A percentile compares a stretch with the other conserved stretches of the same genome.
phyloP scores from a whole-genome alignment of 2,329 filamentous ascomycete genomes.

The Ascochyta clinopodiicola region DNA sequence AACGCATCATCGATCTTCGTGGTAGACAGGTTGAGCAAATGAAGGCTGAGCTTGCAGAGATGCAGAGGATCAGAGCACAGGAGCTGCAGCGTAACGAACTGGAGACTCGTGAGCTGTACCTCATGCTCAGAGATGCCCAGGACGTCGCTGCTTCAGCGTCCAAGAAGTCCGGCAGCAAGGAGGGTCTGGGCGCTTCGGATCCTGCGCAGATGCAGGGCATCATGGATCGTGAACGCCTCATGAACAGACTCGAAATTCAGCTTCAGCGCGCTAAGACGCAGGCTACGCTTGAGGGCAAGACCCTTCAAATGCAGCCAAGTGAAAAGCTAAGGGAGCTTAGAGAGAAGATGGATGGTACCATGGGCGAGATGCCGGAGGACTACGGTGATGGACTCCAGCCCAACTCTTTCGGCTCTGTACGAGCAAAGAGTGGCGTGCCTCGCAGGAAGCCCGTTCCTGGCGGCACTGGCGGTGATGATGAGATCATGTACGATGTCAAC shows the following conservation, averaged over 20 bases:
- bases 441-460: conserved; percentile 49
- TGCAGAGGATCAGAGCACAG: conserved; percentile 84
- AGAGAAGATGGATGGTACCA: conserved; percentile 84
- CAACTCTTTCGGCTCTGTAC: conserved; percentile 66
- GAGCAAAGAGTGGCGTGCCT: conserved; percentile 50
- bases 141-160: conserved; percentile 92
- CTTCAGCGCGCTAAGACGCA: conserved; percentile 97
- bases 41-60: conserved; percentile 86
- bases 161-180: conserved; percentile 61
- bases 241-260: conserved; percentile 93
- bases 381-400: conserved; percentile 65
- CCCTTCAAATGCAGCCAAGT: conserved; percentile 84
- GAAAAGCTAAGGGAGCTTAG: conserved; percentile 90
- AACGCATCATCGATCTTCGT: conserved; percentile 88
- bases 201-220: conserved; percentile 87
- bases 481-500: conserved; percentile 38
- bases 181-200: conserved; percentile 66
- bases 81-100: conserved; percentile 94
- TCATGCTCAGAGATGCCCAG: conserved; percentile 97
- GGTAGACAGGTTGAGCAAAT: conserved; percentile 83
- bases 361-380: conserved; percentile 54
- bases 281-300: conserved; percentile 92
- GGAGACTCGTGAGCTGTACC: conserved; percentile 93
- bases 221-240: conserved; percentile 86
- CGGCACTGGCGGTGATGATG: conserved; percentile 47